These are phyloP conservation scores for Beauveria sp. DNA, from an alignment of 2,329 filamentous ascomycete species.

Conservation along the genomic window DNA sequence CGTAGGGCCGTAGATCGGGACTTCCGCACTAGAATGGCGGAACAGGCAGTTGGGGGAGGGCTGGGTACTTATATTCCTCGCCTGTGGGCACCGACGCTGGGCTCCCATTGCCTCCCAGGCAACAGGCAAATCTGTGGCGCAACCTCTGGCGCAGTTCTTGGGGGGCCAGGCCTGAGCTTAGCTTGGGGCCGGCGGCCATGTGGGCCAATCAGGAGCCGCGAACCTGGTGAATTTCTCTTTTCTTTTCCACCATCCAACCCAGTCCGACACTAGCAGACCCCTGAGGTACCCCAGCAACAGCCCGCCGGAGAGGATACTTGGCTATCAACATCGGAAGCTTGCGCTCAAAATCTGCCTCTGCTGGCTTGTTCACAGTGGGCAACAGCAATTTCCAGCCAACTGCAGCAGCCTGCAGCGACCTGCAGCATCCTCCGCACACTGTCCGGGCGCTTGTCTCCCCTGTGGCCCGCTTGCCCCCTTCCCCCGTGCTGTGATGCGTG, in stretches of 20 bases:
- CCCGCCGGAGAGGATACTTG: constrained; percentile 7
- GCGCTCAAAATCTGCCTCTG: not conserved
- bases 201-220: constrained; percentile 31
- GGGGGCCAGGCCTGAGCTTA: constrained; percentile 30
- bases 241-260: constrained; percentile 26
- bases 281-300: constrained; percentile 33
- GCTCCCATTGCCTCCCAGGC: constrained; percentile 28
- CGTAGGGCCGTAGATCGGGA: constrained; percentile 48
- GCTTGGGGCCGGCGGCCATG: constrained; percentile 24
- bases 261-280: constrained; percentile 25
- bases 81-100: constrained; percentile 28
- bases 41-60: constrained; percentile 46
- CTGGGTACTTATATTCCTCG: constrained; percentile 51
- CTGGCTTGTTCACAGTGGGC: not conserved
- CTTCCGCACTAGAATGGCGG: constrained; percentile 45
- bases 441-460: not conserved
- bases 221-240: constrained; percentile 31
- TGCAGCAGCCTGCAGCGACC: not conserved
- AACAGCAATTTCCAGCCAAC: not conserved
- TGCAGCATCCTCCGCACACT: not conserved
- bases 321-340: too few relatives aligned
- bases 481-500: not conserved
- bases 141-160: constrained; percentile 21
- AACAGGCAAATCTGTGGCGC: constrained; percentile 37
- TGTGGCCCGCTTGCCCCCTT: not conserved